Evolutionary conservation across 2,329 filamentous ascomycete genomes (phyloP).

Genomic region (Talaromyces marneffei): DNA sequence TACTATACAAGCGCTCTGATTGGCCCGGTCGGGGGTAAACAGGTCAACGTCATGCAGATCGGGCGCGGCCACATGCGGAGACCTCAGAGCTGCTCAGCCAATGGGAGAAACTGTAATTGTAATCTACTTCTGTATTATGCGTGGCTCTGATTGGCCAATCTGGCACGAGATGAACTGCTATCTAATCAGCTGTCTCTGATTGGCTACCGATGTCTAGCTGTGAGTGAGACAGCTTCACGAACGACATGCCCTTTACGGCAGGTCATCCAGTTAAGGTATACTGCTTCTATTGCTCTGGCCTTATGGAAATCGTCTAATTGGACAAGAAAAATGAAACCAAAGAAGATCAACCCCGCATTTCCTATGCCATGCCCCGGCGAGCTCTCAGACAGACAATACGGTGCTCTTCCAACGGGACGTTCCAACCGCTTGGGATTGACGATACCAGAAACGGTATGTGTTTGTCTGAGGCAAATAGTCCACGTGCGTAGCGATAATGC

Average conservation of each 20-base stretch:
- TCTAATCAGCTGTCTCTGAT: background rate
- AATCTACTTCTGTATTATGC: background rate
- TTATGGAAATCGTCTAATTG: background rate
- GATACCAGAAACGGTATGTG: background rate
- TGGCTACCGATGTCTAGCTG: background rate
- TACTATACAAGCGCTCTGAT: background rate
- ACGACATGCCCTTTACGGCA: background rate
- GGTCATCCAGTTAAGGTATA: no score
- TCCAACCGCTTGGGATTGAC: background rate
- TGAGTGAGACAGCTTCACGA: background rate
- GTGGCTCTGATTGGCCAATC: background rate
- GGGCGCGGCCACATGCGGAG: background rate
- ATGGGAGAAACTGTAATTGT: background rate
- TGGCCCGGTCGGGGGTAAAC: background rate
- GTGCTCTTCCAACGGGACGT: background rate
- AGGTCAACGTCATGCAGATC: background rate
- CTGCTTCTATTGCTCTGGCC: background rate
- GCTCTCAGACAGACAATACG: background rate
- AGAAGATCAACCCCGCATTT: no score
- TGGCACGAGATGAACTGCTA: background rate
- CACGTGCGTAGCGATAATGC: constrained; percentile 11
- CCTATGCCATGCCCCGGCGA: no score
- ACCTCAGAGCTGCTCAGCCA: background rate
- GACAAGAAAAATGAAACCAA: background rate
- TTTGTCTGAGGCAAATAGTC: constrained; percentile 6